Evolutionary conservation across 345 rosid species (phyloP).

Genomic region (Heritiera fomes): DNA sequence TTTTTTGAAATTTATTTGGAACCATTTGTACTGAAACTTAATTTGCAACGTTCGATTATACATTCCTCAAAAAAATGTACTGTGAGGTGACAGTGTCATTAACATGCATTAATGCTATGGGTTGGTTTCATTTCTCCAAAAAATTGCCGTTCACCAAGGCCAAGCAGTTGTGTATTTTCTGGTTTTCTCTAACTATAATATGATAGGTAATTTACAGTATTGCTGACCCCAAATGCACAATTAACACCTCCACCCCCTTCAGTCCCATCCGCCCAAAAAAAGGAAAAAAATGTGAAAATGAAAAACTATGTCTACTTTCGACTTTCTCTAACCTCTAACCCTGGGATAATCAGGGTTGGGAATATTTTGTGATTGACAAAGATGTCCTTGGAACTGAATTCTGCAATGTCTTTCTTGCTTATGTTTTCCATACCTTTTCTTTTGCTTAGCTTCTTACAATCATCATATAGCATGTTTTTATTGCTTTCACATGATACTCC

Average conservation of each 20-base stretch:
- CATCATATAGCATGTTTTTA: background rate
- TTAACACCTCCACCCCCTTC: background rate
- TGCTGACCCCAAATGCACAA: background rate
- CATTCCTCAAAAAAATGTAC: background rate
- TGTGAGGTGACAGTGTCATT: background rate
- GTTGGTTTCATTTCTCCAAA: slow-evolving; percentile 4
- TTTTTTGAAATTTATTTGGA: background rate
- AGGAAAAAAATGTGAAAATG: background rate
- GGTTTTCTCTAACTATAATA: background rate
- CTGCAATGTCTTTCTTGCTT: background rate
- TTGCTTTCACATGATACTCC: background rate
- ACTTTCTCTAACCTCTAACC: background rate
- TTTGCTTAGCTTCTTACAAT: background rate
- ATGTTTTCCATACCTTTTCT: background rate
- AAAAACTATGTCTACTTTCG: background rate
- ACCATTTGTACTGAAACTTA: background rate
- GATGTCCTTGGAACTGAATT: background rate
- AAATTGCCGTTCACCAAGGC: background rate
- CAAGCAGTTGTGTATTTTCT: background rate
- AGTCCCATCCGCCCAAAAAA: background rate
- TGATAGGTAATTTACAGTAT: background rate
- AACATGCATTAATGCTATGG: background rate
- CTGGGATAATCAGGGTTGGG: background rate
- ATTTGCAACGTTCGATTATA: background rate
- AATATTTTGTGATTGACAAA: background rate